Base-by-base conservation (phyloP, 805 yeast genomes). In the Teunomyces kruisii region DNA sequence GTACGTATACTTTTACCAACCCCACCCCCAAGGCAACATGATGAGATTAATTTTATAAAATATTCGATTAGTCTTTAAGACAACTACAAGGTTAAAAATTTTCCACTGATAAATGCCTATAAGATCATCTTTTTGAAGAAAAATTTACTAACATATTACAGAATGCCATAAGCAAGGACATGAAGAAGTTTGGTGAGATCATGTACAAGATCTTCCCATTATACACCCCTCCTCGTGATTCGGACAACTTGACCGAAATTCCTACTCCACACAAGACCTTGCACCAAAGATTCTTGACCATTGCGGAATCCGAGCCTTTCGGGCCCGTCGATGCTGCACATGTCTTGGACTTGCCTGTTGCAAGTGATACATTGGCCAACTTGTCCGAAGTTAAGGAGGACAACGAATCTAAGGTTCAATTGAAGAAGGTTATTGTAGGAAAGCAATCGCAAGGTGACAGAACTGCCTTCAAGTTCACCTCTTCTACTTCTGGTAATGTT, bases 321-420 rank as follows among this genome's bases (percentile, higher is more conserved):
- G 97, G 97, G 6, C 96, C 97, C 4, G 77, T 90, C 5, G 98
- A 94, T 61, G 97, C 99, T 10, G 97, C 99, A 40, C 73, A 81
- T 46, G 79, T 86, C 32, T 80, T 88, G 51, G 90, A 78, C 35
- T 75, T 92, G 52, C 91, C 88, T 62, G 96, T 96, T n/a, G 97
- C 98, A 24, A 79, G 81, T 39, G 81, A 75, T 30, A 86, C 94
- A 2, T 75, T 91, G 55, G 80, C 83, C 55, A 81, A 80, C 62
- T 75, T 91, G 50, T 75, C 88, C 9, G 77, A 80, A 54, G 81
- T 81, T 40, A 82, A 77, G 45, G 80, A 76, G 39, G 71, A 77
- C 5, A 65, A 67, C 13, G 62, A 65, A 39, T 49, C 59, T 8
- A 65, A 62, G 12, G 43, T 57, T 54, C 49, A 63, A 55, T 46